These are phyloP conservation scores for Aureobasidium zeae DNA, from an alignment of 2,329 filamentous ascomycete genomes.

Conservation along the genomic window DNA sequence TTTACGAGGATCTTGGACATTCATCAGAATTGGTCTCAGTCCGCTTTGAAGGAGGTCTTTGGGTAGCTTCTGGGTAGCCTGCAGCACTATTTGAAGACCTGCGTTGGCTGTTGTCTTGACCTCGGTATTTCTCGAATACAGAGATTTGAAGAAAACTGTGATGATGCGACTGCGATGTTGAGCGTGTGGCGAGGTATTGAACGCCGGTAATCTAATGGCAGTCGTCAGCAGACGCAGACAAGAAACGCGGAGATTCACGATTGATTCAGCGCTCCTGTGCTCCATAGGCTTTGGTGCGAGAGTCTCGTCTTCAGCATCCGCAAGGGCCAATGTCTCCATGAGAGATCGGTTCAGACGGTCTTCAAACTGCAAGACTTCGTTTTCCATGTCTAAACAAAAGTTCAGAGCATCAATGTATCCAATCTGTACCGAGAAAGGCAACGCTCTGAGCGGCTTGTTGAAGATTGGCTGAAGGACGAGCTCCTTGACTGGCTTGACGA, in stretches of 20 bases:
- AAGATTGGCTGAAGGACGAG: constrained; percentile 85
- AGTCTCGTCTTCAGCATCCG: constrained; percentile 89
- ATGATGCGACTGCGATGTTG: constrained; percentile 58
- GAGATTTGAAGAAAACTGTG: constrained; percentile 91
- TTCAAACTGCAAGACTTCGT: constrained; percentile 83
- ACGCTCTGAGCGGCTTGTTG: constrained; percentile 81
- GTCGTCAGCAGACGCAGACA: constrained; percentile 90
- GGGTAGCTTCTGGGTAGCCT: constrained; percentile 80
- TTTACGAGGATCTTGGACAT: constrained; percentile 85
- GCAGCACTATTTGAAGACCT: constrained; percentile 77
- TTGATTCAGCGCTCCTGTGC: constrained; percentile 89
- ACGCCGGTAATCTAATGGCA: constrained; percentile 88
- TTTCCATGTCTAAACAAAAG: constrained; percentile 83
- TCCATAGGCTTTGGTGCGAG: constrained; percentile 88
- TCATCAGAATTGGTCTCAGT: constrained; percentile 88
- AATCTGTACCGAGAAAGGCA: constrained; percentile 92
- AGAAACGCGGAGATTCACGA: constrained; percentile 81
- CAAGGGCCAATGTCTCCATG: constrained; percentile 86
- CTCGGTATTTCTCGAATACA: constrained; percentile 86
- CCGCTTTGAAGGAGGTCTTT: constrained; percentile 94
- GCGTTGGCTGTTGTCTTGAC: constrained; percentile 92
- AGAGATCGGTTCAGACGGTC: constrained; percentile 82
- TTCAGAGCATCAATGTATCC: constrained; percentile 97
- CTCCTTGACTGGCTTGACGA: constrained; percentile 84
- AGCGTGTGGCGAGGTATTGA: constrained; percentile 62